These are phyloP conservation scores for Lithohypha guttulata DNA, from an alignment of 2,329 filamentous ascomycete genomes.

Conservation along the genomic window DNA sequence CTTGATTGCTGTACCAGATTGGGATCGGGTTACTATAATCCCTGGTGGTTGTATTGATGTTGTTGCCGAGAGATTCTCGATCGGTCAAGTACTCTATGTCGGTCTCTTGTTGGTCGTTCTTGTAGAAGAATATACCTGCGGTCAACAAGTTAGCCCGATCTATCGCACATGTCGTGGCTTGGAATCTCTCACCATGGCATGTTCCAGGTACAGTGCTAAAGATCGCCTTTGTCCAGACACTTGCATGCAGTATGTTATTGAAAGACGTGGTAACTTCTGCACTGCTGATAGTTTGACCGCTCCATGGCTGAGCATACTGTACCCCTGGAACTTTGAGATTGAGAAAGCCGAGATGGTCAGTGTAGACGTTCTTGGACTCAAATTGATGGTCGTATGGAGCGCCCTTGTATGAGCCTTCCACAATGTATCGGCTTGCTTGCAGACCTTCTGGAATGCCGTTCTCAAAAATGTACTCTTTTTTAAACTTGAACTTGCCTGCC, in stretches of 20 bases:
- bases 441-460: conserved; percentile 16
- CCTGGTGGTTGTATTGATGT: neutral
- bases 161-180: neutral
- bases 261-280: conserved; percentile 16
- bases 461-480: conserved; percentile 15
- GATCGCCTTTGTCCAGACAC: conserved; percentile 18
- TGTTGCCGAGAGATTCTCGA: conserved; percentile 17
- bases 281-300: conserved; percentile 12
- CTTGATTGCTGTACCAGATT: conserved; percentile 19
- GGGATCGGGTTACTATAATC: conserved; percentile 12
- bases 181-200: conserved; percentile 15
- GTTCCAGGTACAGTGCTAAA: conserved; percentile 19
- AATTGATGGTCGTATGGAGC: conserved; percentile 15
- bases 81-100: conserved; percentile 21
- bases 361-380: conserved; percentile 15
- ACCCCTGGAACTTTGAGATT: conserved; percentile 16
- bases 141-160: conserved; percentile 3
- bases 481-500: conserved; percentile 15
- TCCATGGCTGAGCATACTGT: conserved; percentile 9
- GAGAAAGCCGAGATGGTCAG: conserved; percentile 16
- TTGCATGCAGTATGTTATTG: conserved; percentile 19
- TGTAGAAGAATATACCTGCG: conserved; percentile 19
- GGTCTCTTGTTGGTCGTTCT: conserved; percentile 17
- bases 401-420: conserved; percentile 7
- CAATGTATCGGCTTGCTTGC: conserved; percentile 13